These are phyloP conservation scores for Senna tora DNA, from an alignment of 306 rosid genomes.

Conservation along the genomic window DNA sequence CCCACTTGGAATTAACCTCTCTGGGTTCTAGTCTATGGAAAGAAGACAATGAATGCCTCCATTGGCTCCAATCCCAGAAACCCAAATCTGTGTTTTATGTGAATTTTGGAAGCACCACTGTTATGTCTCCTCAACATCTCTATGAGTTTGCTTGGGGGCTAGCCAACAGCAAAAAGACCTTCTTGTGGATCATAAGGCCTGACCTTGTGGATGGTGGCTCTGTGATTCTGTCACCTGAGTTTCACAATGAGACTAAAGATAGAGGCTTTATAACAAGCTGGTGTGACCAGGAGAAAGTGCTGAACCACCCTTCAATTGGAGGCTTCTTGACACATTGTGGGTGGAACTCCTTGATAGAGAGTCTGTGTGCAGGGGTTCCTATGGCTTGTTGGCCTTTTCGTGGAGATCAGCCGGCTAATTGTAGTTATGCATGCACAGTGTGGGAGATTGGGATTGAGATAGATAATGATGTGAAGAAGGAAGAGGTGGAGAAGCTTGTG, in stretches of 20 bases:
- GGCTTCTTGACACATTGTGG: constrained; percentile 1
- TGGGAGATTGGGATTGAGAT: neutral
- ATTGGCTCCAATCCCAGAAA: constrained; percentile 35
- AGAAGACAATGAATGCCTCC: constrained; percentile 2
- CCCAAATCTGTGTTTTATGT: constrained; percentile 26
- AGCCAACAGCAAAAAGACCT: neutral
- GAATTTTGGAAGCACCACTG: constrained; percentile 1
- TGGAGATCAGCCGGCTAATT: neutral
- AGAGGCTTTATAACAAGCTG: constrained; percentile 29
- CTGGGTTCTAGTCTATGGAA: constrained; percentile 29
- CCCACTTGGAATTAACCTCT: neutral
- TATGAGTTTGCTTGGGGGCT: constrained; percentile 8
- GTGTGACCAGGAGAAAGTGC: constrained; percentile 30
- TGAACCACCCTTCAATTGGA: constrained; percentile 2
- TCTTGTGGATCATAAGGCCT: constrained; percentile 3
- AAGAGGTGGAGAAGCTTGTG: neutral
- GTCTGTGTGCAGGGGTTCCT: neutral
- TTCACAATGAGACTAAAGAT: neutral
- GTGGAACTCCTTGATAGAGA: neutral
- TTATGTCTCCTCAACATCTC: neutral
- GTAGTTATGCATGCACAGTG: neutral
- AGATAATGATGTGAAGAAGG: neutral
- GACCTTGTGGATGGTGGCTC: neutral
- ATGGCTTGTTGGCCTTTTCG: constrained; percentile 6
- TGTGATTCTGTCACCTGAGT: neutral